Evolutionary conservation across 352 stramenopile genomes (phyloP).

Genomic region (Halophytophthora polymorphica): DNA sequence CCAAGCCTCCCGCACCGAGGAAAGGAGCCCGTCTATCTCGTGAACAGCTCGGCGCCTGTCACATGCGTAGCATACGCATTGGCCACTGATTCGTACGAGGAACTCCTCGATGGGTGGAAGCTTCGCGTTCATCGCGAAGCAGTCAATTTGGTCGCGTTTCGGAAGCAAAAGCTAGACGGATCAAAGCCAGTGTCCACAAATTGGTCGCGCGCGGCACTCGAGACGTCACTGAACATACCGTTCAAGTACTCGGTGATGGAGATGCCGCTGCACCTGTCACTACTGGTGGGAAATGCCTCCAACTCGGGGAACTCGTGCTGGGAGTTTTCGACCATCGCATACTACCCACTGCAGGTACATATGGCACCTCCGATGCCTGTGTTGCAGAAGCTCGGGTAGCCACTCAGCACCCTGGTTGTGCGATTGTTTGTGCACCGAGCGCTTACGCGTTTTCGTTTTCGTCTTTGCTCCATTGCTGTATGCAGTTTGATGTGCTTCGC

Average conservation of each 20-base stretch:
- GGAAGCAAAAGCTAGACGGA: slow-evolving; percentile 16
- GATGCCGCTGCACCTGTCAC: slow-evolving; percentile 56
- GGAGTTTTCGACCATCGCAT: slow-evolving; percentile 73
- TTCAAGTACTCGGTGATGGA: slow-evolving; percentile 67
- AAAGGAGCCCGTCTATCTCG: slow-evolving; percentile 87
- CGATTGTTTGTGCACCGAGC: not conserved
- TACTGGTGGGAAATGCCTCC: slow-evolving; percentile 39
- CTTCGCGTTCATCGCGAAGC: slow-evolving; percentile 50
- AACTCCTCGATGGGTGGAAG: slow-evolving; percentile 68
- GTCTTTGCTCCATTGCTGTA: not conserved
- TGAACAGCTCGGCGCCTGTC: slow-evolving; percentile 92
- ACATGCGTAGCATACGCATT: slow-evolving; percentile 95
- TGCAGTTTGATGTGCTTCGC: slow-evolving; percentile 91
- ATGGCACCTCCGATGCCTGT: slow-evolving; percentile 2
- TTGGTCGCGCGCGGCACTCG: slow-evolving; percentile 61
- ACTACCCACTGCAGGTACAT: slow-evolving; percentile 75
- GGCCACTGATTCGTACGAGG: slow-evolving; percentile 87
- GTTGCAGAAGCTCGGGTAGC: not conserved
- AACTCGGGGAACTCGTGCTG: slow-evolving; percentile 38
- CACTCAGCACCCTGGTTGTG: not conserved
- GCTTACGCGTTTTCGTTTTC: not conserved
- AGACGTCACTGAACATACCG: slow-evolving; percentile 43
- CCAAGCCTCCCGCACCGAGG: slow-evolving; percentile 87
- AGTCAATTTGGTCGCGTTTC: slow-evolving; percentile 18
- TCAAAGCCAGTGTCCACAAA: slow-evolving; percentile 45